A percentile compares a stretch with the other conserved stretches of the same genome.
phyloP scores from a whole-genome alignment of 2,329 filamentous ascomycete genomes.

The Calonectria fujianensis region DNA sequence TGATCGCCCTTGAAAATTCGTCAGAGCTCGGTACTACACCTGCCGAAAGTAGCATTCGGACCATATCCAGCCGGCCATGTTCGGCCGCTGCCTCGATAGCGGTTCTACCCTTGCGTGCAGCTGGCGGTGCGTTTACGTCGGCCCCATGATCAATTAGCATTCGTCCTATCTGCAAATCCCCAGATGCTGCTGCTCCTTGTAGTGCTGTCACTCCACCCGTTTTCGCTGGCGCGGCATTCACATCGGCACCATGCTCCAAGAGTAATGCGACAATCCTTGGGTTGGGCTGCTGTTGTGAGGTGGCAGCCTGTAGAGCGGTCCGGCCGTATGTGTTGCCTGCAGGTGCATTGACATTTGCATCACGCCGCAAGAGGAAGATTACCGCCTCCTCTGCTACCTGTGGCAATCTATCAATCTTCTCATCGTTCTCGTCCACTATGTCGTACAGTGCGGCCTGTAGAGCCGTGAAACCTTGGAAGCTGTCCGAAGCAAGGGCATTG shows the following conservation, averaged over 20 bases:
- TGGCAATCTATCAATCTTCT: background rate
- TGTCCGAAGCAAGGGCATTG: background rate
- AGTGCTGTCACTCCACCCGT: slow-evolving; percentile 19
- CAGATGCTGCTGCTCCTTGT: slow-evolving; percentile 14
- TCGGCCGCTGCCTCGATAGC: slow-evolving; percentile 29
- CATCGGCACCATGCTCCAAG: background rate
- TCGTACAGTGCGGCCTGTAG: background rate
- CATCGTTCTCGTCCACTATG: background rate
- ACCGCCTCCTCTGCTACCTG: background rate
- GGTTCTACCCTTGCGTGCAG: background rate
- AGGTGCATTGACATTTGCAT: background rate
- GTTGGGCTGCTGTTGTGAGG: background rate
- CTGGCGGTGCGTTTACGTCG: background rate
- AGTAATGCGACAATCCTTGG: background rate
- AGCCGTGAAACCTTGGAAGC: background rate
- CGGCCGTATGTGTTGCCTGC: background rate
- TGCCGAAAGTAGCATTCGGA: slow-evolving; percentile 3
- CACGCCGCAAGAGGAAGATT: background rate
- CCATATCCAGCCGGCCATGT: slow-evolving; percentile 28
- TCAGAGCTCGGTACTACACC: background rate
- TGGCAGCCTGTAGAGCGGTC: background rate
- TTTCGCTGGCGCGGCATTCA: slow-evolving; percentile 6
- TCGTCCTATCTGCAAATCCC: slow-evolving; percentile 1
- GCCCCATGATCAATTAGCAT: background rate
- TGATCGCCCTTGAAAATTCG: too few species aligned